Evolutionary conservation across 805 yeast genomes (phyloP).

Genomic region (Blastobotrys chiropterorum): DNA sequence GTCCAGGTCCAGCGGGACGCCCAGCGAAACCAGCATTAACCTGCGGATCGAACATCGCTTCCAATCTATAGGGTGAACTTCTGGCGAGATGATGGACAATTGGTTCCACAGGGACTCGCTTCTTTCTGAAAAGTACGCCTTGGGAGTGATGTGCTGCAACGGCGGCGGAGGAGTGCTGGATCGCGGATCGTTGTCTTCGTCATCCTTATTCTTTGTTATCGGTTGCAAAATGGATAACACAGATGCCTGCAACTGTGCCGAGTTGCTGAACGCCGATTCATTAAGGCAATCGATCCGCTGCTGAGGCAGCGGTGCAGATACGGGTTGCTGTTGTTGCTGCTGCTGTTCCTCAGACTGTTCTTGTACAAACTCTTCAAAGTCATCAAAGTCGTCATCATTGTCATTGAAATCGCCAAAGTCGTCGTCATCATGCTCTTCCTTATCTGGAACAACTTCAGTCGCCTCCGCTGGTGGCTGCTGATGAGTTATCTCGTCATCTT

Average conservation of each 20-base stretch:
- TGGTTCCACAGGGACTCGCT: conserved; percentile 36
- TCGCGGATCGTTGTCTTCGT: background rate
- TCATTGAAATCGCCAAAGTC: conserved; percentile 24
- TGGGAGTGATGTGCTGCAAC: background rate
- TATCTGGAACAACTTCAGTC: no score
- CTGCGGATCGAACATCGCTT: conserved; percentile 57
- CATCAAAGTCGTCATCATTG: conserved; percentile 30
- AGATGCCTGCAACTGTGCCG: conserved; percentile 18
- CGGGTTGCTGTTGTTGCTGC: background rate
- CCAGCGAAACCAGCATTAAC: conserved; percentile 55
- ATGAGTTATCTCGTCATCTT: background rate
- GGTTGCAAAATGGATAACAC: conserved; percentile 6
- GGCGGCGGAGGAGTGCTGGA: conserved; percentile 1
- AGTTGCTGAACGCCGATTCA: conserved; percentile 18
- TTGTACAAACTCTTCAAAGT: conserved; percentile 16
- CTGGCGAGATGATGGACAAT: conserved; percentile 41
- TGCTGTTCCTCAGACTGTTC: background rate
- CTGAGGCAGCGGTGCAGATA: conserved; percentile 1
- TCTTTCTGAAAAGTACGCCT: conserved; percentile 20
- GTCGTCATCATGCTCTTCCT: conserved; percentile 12
- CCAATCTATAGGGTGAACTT: conserved; percentile 62
- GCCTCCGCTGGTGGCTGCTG: background rate
- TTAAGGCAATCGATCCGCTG: conserved; percentile 9
- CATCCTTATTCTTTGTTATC: conserved; percentile 1
- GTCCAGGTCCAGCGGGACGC: conserved; percentile 68